Base-by-base conservation (phyloP, 1,139 yeast genomes). In the Diutina ranongensis region DNA sequence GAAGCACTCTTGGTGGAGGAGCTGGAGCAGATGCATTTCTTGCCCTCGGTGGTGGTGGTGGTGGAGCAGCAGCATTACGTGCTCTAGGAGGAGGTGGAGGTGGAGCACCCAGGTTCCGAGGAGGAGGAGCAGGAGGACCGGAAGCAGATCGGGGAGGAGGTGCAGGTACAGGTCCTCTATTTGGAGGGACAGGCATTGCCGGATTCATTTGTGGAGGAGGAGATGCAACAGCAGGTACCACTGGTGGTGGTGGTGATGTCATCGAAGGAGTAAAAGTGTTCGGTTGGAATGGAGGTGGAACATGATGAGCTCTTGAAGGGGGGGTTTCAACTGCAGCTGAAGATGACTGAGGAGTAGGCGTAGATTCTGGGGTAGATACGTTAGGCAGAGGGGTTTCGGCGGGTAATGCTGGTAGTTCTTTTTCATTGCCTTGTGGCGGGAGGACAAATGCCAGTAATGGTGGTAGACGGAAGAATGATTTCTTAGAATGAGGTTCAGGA, bases 51-150 rank as follows among this genome's bases (percentile, higher is more conserved):
- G 46, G 46, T 3, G 46, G 46, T 13, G 46, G 44, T 2, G 46
- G 45, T 7, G 51, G 50, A 7, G 51, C 48, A 10, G 46, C 44
- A 8, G 28, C 41, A 7, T 49, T 47, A 22, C 50, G 51, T 15
- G 60, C 60, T 15, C 60, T 50, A 18, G 55, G 52, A 16, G 62
- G 58, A 16, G 61, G 60, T 18, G 65, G 59, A 9, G 64, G 60
- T 22, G 62, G 57, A 4, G 54, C 54, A 21, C 55, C 46, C 31
- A 25, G 63, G 8, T 64, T 64, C 12, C 65, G 67, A 31, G 63
- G 55, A 40, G 65, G 59, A 5, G 62, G 63, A 7, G 62, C 28
- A 10, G 28, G 28, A 25, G 28, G 28, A 25, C 28, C 28, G 9
- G 10, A 10, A 10, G 28, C 28, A 25, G 28, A 5, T 27, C 35